Evolutionary conservation across 495 filamentous ascomycete species (phyloP), one percentile per base, ranked within the genome.

Genomic region (Podospora pseudoanserina): DNA sequence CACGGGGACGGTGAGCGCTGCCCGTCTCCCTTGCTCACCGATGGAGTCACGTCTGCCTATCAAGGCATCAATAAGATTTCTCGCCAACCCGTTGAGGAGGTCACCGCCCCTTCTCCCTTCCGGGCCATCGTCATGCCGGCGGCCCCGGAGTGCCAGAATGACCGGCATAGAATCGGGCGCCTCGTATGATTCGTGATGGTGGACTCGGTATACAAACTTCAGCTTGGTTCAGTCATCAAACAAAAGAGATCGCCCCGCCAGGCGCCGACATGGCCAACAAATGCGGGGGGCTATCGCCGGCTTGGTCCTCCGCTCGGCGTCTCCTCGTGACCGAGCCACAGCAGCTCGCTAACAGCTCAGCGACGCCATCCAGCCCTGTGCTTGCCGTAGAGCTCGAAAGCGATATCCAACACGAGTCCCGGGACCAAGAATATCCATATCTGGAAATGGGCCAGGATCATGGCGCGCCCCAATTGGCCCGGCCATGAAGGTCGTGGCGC

Each of bases 401-500:
- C 60, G 34, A 58, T 61, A 23, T 49, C 9, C 15, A 49, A 6
- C 39, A 49, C 19, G 59, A 62, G 20, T 30, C 60, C 60, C 26
- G 23, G 60, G 60, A 30, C 20, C 18, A 32, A n/a, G 60, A 30
- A 15, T 28, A 30, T 72, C 74, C 72, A 63, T 53, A 73, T 71
- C 65, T 59, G 74, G 74, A 68, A 76, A 73, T 65, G 15, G 65
- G 58, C 53, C 27, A 55, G 60, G 60, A 56, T 63, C 16, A 64
- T 64, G 68, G 65, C 54, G 63, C 61, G 23, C 27, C 65, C 54
- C 65, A 66, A 74, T 76, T 76, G 74, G 74, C 63, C 69, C 61
- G 67, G 65, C 28, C 39, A 32, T 64, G 61, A 56, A 49, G 65
- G 39, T 56, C 62, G 70, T 69, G 67, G 65, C 63, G 65, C 58